Base-by-base conservation (phyloP, 768 basidiomycete genomes). In the Flagelloscypha sp. region DNA sequence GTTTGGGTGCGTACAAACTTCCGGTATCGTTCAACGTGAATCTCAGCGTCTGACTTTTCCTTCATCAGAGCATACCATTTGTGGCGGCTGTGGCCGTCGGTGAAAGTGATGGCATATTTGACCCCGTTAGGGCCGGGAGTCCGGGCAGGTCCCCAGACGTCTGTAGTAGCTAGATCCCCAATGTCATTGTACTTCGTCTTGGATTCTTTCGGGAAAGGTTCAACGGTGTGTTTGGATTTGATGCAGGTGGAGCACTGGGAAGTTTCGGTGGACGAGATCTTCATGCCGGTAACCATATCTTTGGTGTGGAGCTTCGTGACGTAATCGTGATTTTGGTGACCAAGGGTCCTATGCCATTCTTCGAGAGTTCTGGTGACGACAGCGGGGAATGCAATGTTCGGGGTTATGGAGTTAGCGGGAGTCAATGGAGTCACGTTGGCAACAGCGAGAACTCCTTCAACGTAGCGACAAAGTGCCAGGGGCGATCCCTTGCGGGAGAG, bases 81-180 rank as follows among this genome's bases (percentile, higher is more conserved):
- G 7, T 32, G 16, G 1, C 36, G 40, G 9, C 38, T 41, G 12
- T 36, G 27, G 17, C 47, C 52, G 31, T 58, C 53, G 1, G 49
- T 55, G 31, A 59, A 55, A 0, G 50, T 46, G 25, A 55, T 45
- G 32, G 47, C 51, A 40, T 58, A 62, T 19, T 41, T 39, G 16
- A 33, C 47, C 7, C 47, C 44, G 13, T 46, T 33, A 8, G 54
- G 50, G 3, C 53, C 53, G 9, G 29, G 23, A 1, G 39, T 42
- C 7, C 37, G 41, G 2, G 49, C 48, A 1, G 55, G 55, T 27
- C 60, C 58, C 55, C 58, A 63, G 1, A 63, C 41, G 41, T 63
- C 55, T 38, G 41, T 36, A 42, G 35, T 47, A 44, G 29, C 43
- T n/a, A 38, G 29, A 17, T 50, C 43, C 2, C 46, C 49, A 28